Conservation (phyloP, 768 basidiomycete genomes). For the Amanita rubescens region DNA sequence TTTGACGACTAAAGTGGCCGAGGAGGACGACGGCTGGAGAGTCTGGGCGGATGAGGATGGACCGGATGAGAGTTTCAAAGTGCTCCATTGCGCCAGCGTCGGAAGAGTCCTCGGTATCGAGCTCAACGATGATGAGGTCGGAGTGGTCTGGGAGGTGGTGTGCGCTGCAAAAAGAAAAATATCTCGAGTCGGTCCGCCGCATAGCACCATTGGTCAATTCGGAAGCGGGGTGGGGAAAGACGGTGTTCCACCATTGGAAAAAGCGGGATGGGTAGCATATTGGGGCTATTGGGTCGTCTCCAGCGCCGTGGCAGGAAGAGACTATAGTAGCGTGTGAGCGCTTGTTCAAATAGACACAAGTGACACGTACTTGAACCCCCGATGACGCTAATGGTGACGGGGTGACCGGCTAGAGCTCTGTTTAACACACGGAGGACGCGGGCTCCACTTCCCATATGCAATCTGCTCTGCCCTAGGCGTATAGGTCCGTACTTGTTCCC, state of each 20-base stretch:
- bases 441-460: conserved; percentile 76
- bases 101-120: conserved; percentile 87
- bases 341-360: no score
- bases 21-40: conserved; percentile 89
- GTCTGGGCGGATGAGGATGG: conserved; percentile 83
- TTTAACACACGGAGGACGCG: conserved; percentile 77
- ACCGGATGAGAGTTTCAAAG: conserved; percentile 90
- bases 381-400: conserved; percentile 83
- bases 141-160: conserved; percentile 93
- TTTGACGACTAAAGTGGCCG: conserved; percentile 91
- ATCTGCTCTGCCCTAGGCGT: conserved; percentile 62
- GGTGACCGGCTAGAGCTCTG: conserved; percentile 76
- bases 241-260: conserved; percentile 94
- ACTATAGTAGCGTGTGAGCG: conserved; percentile 44
- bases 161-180: conserved; percentile 90
- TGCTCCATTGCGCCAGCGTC: conserved; percentile 62
- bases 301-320: conserved; percentile 89
- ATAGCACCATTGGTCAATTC: conserved; percentile 98
- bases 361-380: conserved; percentile 80
- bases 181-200: conserved; percentile 84
- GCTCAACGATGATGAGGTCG: conserved; percentile 92
- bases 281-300: conserved; percentile 80
- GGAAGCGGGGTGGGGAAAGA: conserved; percentile 98
- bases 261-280: conserved; percentile 90
- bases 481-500: conserved; percentile 73